phyloP scores from a whole-genome alignment of 2,329 filamentous ascomycete genomes.

The Beauveria medogensis region DNA sequence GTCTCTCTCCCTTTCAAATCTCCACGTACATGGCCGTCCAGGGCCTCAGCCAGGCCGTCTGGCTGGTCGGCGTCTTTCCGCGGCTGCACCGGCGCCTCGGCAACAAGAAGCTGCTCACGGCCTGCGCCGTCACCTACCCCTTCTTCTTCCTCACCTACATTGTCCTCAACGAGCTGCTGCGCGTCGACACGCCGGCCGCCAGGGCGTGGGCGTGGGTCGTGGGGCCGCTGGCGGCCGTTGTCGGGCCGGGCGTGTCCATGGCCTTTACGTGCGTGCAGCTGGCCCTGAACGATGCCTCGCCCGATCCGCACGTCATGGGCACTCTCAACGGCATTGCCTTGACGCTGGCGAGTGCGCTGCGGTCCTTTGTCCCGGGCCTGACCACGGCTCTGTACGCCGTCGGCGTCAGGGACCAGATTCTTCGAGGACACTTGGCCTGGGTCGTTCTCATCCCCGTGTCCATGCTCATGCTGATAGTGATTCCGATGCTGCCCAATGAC shows the following conservation, averaged over 20 bases:
- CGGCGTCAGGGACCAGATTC: constrained; percentile 52
- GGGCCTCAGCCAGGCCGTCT: constrained; percentile 59
- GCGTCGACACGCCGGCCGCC: constrained; percentile 27
- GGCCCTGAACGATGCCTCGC: constrained; percentile 65
- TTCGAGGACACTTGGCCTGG: constrained; percentile 48
- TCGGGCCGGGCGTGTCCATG: constrained; percentile 58
- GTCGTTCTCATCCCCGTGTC: constrained; percentile 25
- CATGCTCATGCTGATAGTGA: constrained; percentile 18
- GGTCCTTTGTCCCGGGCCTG: constrained; percentile 57
- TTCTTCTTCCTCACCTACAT: constrained; percentile 55
- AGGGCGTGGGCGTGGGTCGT: constrained; percentile 48
- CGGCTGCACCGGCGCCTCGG: constrained; percentile 56
- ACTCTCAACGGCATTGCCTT: constrained; percentile 59
- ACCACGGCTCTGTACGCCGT: constrained; percentile 62
- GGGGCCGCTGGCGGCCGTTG: constrained; percentile 33
- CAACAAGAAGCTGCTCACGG: constrained; percentile 55
- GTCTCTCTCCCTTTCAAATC: constrained; percentile 55
- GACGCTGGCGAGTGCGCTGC: constrained; percentile 50
- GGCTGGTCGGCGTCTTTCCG: constrained; percentile 65
- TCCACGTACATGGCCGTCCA: constrained; percentile 56
- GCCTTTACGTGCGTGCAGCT: constrained; percentile 65
- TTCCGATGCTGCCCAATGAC: constrained; percentile 22
- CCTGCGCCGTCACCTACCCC: constrained; percentile 50
- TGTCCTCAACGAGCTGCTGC: constrained; percentile 40
- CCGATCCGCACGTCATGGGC: constrained; percentile 54